A percentile compares a stretch with the other conserved stretches of the same genome.
These are phyloP conservation scores for Jaltomata sinuosa DNA, from an alignment of 257 asterid species.

Conservation along the genomic window DNA sequence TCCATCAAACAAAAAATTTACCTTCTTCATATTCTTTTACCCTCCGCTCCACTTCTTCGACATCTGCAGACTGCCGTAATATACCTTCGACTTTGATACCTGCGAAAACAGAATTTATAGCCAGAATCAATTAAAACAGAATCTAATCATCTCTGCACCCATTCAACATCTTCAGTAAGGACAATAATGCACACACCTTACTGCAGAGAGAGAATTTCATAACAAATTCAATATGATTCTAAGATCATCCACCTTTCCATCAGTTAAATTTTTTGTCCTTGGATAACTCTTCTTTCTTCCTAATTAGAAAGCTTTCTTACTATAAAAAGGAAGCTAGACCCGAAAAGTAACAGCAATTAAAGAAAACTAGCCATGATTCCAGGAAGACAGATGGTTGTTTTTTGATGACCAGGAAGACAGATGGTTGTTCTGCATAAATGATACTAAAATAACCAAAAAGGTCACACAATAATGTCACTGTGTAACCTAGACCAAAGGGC, in stretches of 20 bases:
- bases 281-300: neutral
- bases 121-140: neutral
- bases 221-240: neutral
- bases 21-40: conserved; percentile 90
- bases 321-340: neutral
- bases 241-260: neutral
- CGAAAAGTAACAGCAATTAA: neutral
- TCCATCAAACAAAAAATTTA: conserved; percentile 5
- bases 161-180: neutral
- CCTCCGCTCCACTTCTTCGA: conserved; percentile 81
- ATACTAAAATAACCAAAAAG: neutral
- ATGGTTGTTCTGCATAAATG: neutral
- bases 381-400: neutral
- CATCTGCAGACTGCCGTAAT: conserved; percentile 81
- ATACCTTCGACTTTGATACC: conserved; percentile 81
- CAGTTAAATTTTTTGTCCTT: neutral
- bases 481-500: neutral
- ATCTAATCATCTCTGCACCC: neutral
- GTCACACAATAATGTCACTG: neutral
- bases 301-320: neutral
- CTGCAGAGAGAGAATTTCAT: neutral
- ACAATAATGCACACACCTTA: neutral
- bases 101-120: conserved; percentile 11
- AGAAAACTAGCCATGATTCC: neutral
- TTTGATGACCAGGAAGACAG: neutral